Evolutionary conservation across 495 filamentous ascomycete species (phyloP), one percentile per base, ranked within the genome.

Genomic region (Friedmanniomyces endolithicus): DNA sequence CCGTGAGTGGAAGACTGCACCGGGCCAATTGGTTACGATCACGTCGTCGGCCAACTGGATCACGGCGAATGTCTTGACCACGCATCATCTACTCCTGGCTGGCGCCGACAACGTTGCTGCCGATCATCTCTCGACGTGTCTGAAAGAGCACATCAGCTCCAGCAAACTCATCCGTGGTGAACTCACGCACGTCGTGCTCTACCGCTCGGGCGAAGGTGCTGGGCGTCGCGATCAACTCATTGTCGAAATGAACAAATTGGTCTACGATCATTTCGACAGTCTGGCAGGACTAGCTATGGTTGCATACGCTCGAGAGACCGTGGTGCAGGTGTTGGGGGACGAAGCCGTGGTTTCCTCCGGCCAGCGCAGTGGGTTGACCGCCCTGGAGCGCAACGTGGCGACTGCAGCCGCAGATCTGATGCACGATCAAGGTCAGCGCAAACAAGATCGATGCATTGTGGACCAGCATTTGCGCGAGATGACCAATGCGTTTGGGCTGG

Each of bases 181-280:
- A 24, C 39, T 17, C 46, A 49, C 20, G 1, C 46, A 31, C 12
- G 17, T 52, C 20, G 50, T 25, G 22, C 25, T 24, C 17, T 44
- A 40, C 37, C 50, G 50, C 34, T 52, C 50, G 4, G 50, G 50
- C 7, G 19, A 41, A 34, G 50, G n/a, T 27, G 34, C 34, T 17
- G 31, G 39, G 8, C 3, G 39, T 41, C 34, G 34, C 9, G n/a
- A n/a, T 17, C 33, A n/a, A 17, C 24, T 52, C 12, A 17, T 34
- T 20, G 33, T 11, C 3, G 50, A 52, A 20, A 17, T 52, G 37
- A 41, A 41, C 6, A 19, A 9, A 9, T 9, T 31, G 27, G 4
- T 31, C 9, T 14, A 41, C 2, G 37, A 33, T 16, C 17, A 23
- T 12, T 20, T 6, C 50, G 16, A 23, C 6, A 14, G 12, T 14